Base-by-base conservation (phyloP, 108 stramenopile genomes). In the Nannochloropsis gaditana region DNA sequence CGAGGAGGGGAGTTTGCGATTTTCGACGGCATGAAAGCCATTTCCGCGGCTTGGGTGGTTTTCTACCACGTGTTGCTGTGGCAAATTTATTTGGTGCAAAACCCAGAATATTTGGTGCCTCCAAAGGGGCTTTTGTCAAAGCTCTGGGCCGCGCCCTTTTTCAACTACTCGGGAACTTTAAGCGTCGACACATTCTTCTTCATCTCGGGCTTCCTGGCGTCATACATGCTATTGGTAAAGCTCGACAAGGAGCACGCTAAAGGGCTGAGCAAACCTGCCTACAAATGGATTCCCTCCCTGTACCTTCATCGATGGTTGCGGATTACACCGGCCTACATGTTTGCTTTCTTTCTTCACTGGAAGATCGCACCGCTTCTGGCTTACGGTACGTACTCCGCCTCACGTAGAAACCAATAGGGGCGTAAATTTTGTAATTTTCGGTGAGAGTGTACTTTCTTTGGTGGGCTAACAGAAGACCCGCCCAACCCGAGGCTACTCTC, bases 161-260 rank as follows among this genome's bases (percentile, higher is more conserved):
- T 89, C 81, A 83, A 85, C 44, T 45, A 80, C 2, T 45, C 80
- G 10, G 90, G 83, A 8, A 85, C 85, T 21, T 90, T 90, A 11
- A 47, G 88, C 43, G 91, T 91, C 44, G 91, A 91, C 86, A 90
- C 90, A n/a, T 91, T 91, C 79, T 91, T 91, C 73, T 90, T 89
- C 83, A 79, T 91, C 41, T 89, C 88, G 10, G 91, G 91, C 42
- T 90, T 90, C 44, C 84, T 90, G 45, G 90, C 86, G 83, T 79
- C 86, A 11, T 90, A 86, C 82, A 88, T 83, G n/a, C 84, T 90
- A 81, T 84, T 90, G 43, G 44, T 79, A 41, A 81, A 84, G 41
- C 84, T 89, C 41, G 41, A 81, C 10, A 44, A 43, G 59, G 45
- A 79, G 31, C 43, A 15, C n/a, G 45, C 73, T 31, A 6, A 21